A percentile compares a stretch with the other conserved stretches of the same genome.
phyloP scores from a whole-genome alignment of 1,284 basidiomycete genomes.

The Trametes polyzona region DNA sequence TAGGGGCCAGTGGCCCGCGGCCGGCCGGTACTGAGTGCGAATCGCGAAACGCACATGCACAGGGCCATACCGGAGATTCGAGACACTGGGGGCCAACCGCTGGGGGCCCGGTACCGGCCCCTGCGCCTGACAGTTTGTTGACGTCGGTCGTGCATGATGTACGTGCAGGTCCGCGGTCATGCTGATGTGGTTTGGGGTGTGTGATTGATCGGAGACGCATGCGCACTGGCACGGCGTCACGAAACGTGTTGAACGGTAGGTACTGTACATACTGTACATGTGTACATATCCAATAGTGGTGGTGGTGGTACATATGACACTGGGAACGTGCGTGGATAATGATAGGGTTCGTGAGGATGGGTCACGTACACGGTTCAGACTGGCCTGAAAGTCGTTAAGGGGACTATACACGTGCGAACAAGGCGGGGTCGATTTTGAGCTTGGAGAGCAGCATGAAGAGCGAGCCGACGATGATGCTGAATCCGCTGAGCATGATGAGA shows the following conservation, averaged over 20 bases:
- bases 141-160: not conserved
- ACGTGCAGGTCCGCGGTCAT: not conserved
- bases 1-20: too few relatives aligned
- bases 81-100: not conserved
- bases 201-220: not conserved
- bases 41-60: too few relatives aligned
- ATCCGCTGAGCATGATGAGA: conserved; percentile 60
- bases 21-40: too few relatives aligned
- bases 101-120: not conserved
- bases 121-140: not conserved
- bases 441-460: conserved; percentile 54
- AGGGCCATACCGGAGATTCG: not conserved
- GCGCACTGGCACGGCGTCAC: too few relatives aligned
- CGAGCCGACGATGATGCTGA: conserved; percentile 58
- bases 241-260: too few relatives aligned
- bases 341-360: not conserved
- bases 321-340: not conserved
- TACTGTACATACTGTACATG: not conserved
- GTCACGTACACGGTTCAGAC: not conserved
- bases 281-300: not conserved
- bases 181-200: not conserved
- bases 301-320: not conserved
- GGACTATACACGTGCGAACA: conserved; percentile 44
- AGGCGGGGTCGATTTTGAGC: conserved; percentile 45
- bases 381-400: not conserved